phyloP scores from a whole-genome alignment of 305 asterid genomes.

The Striga hermonthica region DNA sequence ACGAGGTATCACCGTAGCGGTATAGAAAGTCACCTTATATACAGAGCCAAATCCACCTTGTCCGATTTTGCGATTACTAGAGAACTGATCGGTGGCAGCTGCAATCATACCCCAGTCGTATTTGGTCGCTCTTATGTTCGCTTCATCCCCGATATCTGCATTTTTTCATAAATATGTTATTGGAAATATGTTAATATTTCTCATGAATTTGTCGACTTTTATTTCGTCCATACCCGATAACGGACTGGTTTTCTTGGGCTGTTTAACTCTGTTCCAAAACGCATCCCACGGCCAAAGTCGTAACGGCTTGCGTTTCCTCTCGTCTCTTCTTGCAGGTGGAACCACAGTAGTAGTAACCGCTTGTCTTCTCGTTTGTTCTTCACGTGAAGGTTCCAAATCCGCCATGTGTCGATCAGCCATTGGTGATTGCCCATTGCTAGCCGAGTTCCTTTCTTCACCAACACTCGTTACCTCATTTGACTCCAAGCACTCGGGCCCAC shows the following conservation, averaged over 20 bases:
- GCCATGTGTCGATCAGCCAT: constrained; percentile 8
- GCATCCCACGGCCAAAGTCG: constrained; percentile 32
- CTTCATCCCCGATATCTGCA: constrained; percentile 25
- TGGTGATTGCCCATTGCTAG: constrained; percentile 14
- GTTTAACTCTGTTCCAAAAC: constrained; percentile 34
- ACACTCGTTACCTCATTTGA: constrained; percentile 11
- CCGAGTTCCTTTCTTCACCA: constrained; percentile 7
- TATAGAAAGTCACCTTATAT: constrained; percentile 29
- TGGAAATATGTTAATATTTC: background rate
- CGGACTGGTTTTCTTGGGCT: constrained; percentile 29
- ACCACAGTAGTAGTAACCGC: constrained; percentile 2
- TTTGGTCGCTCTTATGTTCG: constrained; percentile 1
- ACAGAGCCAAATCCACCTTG: constrained; percentile 3
- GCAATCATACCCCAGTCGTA: constrained; percentile 29
- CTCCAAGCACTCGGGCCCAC: background rate
- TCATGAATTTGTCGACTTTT: background rate
- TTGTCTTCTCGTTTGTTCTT: background rate
- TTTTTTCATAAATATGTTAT: background rate
- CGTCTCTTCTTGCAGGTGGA: constrained; percentile 2
- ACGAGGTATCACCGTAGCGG: background rate
- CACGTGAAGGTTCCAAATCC: background rate
- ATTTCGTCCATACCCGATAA: constrained; percentile 30
- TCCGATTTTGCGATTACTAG: constrained; percentile 20
- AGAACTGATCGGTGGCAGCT: constrained; percentile 29
- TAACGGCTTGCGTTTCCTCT: constrained; percentile 20